Evolutionary conservation across 768 basidiomycete genomes (phyloP), one percentile per base, ranked within the genome.

Genomic region (Lactarius deliciosus): DNA sequence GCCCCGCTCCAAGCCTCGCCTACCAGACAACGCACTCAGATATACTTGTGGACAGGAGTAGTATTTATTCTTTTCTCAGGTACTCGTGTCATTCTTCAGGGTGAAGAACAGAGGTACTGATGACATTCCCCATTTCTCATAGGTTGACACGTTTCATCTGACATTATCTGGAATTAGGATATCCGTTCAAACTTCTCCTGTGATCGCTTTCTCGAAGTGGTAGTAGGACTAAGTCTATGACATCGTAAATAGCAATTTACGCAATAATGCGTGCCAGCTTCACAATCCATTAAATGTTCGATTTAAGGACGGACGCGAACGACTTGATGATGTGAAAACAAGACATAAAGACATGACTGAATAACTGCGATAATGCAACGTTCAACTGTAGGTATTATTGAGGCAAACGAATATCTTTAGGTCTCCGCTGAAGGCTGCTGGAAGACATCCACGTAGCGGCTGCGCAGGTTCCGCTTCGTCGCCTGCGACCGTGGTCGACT

Each of bases 391-490:
- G 18, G 56, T 25, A 41, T 30, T 54, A 22, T 41, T 30, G 34
- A 32, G 59, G 53, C 15, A 45, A 28, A 22, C 15, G 20, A 59
- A 60, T 36, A 41, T 8, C 40, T 45, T 62, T 58, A 70, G 50
- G 57, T 45, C 34, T 45, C 68, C 16, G 10, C 63, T 32, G 56
- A 32, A 20, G 70, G 70, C 18, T 88, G 83, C 70, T 90, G 87
- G 76, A 95, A 88, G n/a, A 95, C 89, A 74, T 95, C 93, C 3
- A 97, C 94, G 74, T 97, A 97, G 68, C 92, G 86, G 74, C 81
- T 91, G 63, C 93, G 85, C 63, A 91, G 78, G 70, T 87, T 89
- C 68, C 89, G 88, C 78, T 92, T 96, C 30, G 86, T 82, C 25
- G 84, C 82, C 65, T 83, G 84, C 18, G 87, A 89, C 67, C 81